Base-by-base conservation (phyloP, 495 filamentous ascomycete genomes). In the Penicillium turbatum region DNA sequence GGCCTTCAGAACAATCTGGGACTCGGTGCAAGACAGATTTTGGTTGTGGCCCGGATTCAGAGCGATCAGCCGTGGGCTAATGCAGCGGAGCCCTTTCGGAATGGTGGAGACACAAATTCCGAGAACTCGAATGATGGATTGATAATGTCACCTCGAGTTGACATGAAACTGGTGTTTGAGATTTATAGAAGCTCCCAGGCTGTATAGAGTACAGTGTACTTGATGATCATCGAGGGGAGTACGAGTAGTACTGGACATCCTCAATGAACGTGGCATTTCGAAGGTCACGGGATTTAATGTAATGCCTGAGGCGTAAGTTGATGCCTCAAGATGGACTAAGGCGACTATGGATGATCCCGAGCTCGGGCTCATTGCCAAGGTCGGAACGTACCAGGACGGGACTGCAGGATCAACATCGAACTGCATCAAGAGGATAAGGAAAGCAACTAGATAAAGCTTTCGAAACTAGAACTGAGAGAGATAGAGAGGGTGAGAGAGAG, bases 31-130 rank as follows among this genome's bases (percentile, higher is more conserved):
- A 54, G 59, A 65, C 63, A 66, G 61, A 68, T 64, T 68, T 66
- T 64, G 63, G 55, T 58, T 51, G 48, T 57, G 56, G 55, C 53
- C 63, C 65, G 56, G 59, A 68, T 63, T 58, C 55, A 68, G 63
- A 54, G 61, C 41, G 68, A 71, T 71, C 68, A 66, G 62, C 68
- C 61, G 61, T 61, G 65, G 55, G 59, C 67, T 68, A 67, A 66
- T 68, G 65, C 65, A 70, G 62, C 62, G 67, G 59, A 59, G 55
- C 48, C 55, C 46, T 61, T 65, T 63, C 13, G 56, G 53, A 39
- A 49, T 36, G 26, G 63, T 66, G 63, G 63, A 48, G 63, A 63
- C 63, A 51, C 49, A 39, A 47, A 26, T 48, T 56, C 48, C 63
- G 48, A 45, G 35, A 47, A 26, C 48, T 56, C 51, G 21, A 48